Percentiles rank a stretch among this genome's conserved stretches.
These are phyloP conservation scores for Chamaecrista fasciculata DNA, from an alignment of 306 rosid genomes.

Conservation along the genomic window DNA sequence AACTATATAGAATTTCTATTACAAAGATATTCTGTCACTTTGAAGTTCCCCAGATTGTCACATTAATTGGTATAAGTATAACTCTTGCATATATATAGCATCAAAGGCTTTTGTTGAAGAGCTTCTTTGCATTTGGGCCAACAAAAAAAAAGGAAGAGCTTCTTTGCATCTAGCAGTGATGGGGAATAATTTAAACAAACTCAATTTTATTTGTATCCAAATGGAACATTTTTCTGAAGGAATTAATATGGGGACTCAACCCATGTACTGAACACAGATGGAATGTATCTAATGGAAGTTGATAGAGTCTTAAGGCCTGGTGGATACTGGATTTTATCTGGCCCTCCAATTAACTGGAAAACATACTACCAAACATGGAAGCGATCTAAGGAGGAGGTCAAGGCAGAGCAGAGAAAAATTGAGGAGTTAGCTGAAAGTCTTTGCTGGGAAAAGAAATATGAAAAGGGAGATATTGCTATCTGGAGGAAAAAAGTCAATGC, in stretches of 20 bases:
- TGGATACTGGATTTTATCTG: conserved; percentile 94
- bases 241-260: conserved; percentile 18
- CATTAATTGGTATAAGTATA: conserved; percentile 4
- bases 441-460: conserved; percentile 98
- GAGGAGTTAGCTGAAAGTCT: conserved; percentile 84
- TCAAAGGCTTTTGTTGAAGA: conserved; percentile 14
- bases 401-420: conserved; percentile 79
- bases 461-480: conserved; percentile 94
- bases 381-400: conserved; percentile 73
- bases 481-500: conserved; percentile 70
- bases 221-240: conserved; percentile 1
- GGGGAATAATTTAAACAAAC: not conserved
- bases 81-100: not conserved
- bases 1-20: not conserved
- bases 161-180: not conserved
- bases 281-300: conserved; percentile 88
- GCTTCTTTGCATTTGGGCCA: not conserved
- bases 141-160: too few relatives aligned
- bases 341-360: conserved; percentile 99
- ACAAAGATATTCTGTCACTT: conserved; percentile 13
- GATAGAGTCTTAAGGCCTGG: conserved; percentile 98
- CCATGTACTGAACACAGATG: conserved; percentile 55
- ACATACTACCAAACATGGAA: conserved; percentile 89
- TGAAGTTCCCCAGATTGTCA: conserved; percentile 7
- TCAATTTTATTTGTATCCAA: conserved; percentile 13